Evolutionary conservation across 2,329 filamentous ascomycete species (phyloP).

Genomic region (Rhinocladiella similis): DNA sequence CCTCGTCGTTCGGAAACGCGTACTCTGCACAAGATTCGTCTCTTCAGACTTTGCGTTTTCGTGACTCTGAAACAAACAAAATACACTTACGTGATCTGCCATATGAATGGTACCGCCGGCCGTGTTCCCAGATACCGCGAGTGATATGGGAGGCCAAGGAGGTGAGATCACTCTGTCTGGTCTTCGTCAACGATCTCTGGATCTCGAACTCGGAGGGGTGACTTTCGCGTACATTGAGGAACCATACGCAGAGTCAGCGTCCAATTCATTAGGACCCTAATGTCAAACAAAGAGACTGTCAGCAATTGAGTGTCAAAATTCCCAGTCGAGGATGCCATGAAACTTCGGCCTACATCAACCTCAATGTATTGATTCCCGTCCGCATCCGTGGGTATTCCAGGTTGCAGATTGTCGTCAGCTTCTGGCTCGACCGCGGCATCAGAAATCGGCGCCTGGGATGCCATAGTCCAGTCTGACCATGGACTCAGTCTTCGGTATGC

Average conservation of each 20-base stretch:
- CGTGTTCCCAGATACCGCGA: constrained; percentile 16
- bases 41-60: too few species aligned
- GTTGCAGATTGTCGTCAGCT: not conserved
- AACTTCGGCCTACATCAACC: constrained; percentile 10
- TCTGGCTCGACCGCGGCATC: not conserved
- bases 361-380: constrained; percentile 3
- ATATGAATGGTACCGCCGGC: constrained; percentile 16
- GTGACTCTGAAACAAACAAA: too few species aligned
- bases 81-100: constrained; percentile 4
- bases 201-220: not conserved
- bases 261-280: constrained; percentile 1
- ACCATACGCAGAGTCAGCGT: constrained; percentile 16
- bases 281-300: not conserved
- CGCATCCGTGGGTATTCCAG: not conserved
- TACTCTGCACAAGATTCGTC: constrained; percentile 12
- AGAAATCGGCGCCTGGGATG: too few species aligned
- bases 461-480: too few species aligned
- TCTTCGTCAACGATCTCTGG: not conserved
- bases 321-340: not conserved
- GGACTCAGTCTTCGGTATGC: too few species aligned
- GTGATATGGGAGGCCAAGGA: constrained; percentile 12
- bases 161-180: constrained; percentile 12
- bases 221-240: constrained; percentile 7
- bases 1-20: constrained; percentile 37
- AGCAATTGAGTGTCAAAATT: not conserved